A percentile compares a stretch with the other conserved stretches of the same genome.
phyloP scores from a whole-genome alignment of 805 yeast genomes.

The Debaryomyces castellii region DNA sequence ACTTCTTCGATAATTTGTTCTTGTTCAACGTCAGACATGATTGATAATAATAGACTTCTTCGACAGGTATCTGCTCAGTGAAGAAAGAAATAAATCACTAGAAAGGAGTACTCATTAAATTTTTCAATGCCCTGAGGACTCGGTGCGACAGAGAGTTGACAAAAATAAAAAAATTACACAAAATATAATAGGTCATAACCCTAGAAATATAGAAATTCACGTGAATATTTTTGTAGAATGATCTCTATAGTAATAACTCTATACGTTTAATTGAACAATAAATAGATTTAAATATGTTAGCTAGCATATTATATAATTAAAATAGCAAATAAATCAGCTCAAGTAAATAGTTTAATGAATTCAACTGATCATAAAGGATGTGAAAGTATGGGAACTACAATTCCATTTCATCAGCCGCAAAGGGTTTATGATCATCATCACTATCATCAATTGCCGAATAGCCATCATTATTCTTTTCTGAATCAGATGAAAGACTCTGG shows the following conservation, averaged over 20 bases:
- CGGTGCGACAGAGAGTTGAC: background rate
- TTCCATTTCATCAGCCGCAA: conserved; percentile 46
- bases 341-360: background rate
- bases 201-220: background rate
- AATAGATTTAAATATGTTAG: background rate
- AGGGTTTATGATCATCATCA: conserved; percentile 40
- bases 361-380: background rate
- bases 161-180: background rate
- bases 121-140: conserved; percentile 5
- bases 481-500: background rate
- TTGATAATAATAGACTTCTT: conserved; percentile 59
- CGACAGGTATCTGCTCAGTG: conserved; percentile 70
- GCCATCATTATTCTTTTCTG: conserved; percentile 2
- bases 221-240: background rate
- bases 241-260: background rate
- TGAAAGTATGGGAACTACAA: conserved; percentile 10
- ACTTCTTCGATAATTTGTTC: conserved; percentile 78
- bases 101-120: conserved; percentile 6
- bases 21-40: conserved; percentile 93
- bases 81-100: conserved; percentile 17
- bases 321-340: background rate
- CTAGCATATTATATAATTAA: conserved; percentile 1
- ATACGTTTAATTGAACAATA: background rate
- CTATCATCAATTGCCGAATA: conserved; percentile 20
- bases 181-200: background rate